phyloP scores from a whole-genome alignment of 805 yeast genomes.

The Tetrapisispora nanseiensis region DNA sequence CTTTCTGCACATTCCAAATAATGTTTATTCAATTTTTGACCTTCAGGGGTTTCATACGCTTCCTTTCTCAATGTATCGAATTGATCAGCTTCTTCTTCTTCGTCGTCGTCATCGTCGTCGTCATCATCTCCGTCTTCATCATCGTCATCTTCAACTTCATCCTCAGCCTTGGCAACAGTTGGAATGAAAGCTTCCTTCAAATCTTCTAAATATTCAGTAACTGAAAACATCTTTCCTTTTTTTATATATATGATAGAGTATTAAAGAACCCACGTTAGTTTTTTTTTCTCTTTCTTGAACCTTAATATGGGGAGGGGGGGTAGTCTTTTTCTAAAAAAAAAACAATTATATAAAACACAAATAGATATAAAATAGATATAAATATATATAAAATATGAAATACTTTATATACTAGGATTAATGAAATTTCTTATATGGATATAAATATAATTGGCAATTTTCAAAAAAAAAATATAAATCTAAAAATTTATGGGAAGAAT shows the following conservation, averaged over 20 bases:
- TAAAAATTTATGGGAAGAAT: too few species aligned
- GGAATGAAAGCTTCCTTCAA: slow-evolving; percentile 74
- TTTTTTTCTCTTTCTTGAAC: neutral
- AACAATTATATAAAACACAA: too few species aligned
- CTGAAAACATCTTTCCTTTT: slow-evolving; percentile 27
- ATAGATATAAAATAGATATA: too few species aligned
- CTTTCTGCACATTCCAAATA: slow-evolving; percentile 92
- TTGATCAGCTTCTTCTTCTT: slow-evolving; percentile 64
- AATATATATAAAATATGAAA: too few species aligned
- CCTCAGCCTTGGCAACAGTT: slow-evolving; percentile 72
- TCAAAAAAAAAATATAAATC: too few species aligned
- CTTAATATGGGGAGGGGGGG: too few species aligned
- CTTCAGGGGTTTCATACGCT: slow-evolving; percentile 56
- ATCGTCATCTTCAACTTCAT: slow-evolving; percentile 25
- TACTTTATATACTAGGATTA: too few species aligned
- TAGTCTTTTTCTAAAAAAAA: too few species aligned
- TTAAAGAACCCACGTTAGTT: too few species aligned
- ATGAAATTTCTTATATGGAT: too few species aligned
- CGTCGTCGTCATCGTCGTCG: slow-evolving; percentile 61
- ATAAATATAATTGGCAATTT: too few species aligned
- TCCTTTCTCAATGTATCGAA: slow-evolving; percentile 56
- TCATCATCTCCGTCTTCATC: slow-evolving; percentile 33
- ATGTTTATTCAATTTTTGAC: slow-evolving; percentile 74
- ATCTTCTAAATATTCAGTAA: slow-evolving; percentile 42
- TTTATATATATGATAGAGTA: neutral